Base-by-base conservation (phyloP, 148 eudicot species). In the Gaultheria prostrata region DNA sequence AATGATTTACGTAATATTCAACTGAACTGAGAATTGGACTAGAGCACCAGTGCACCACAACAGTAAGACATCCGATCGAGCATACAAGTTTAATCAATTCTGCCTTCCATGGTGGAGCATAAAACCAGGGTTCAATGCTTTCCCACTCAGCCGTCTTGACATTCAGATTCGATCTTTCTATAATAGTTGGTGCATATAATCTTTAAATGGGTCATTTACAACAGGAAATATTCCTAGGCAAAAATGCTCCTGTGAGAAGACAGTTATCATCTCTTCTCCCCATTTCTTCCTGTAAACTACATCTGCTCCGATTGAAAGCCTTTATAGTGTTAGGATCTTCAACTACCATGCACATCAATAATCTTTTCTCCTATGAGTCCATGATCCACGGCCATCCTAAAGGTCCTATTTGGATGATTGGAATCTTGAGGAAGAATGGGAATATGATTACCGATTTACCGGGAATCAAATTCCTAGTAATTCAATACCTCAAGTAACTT, bases 41-140 rank as follows among this genome's bases (percentile, higher is more conserved):
- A 74, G 51, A 76, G 79, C 57, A 49, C 35, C 57, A 74, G 51
- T 49, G 79, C 57, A 49, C 35, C 57, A 33, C 21, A 76, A 76
- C 14, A 76, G 53, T 2, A 26, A 76, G 30, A 48, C 20, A n/a
- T 65, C 35, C 3, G 71, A 65, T 12, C n/a, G 50, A 39, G 26
- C 51, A 11, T 45, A 21, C 51, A 75, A 21, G 53, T 43, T 45
- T 46, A 24, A n/a, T 75, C 8, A 2, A 74, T 74, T 35, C 20
- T n/a, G 28, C 17, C 51, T 12, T 46, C 15, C 46, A n/a, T 46
- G 49, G 28, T n/a, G 15, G 30, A 46, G 32, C 53, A 46, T 21
- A 75, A 14, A 11, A n/a, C 78, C 30, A 33, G 76, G 21, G 46
- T 59, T 53, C 65, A 18, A 4, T 59, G 65, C 65, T 7, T 21